These are phyloP conservation scores for Fusarium sp. DNA, from an alignment of 2,329 filamentous ascomycete genomes.

Conservation along the genomic window DNA sequence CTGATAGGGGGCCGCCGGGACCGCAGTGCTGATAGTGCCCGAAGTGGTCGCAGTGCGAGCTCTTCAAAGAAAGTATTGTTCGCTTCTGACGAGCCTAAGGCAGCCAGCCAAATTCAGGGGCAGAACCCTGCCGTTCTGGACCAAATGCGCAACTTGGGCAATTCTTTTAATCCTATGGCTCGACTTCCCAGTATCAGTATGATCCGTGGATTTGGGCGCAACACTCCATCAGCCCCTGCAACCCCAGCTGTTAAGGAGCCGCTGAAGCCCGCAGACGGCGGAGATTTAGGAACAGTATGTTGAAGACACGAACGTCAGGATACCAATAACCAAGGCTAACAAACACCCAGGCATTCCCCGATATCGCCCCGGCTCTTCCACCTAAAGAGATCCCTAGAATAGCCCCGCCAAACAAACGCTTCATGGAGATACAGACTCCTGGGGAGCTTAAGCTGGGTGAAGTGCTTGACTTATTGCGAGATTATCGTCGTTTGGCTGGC, in stretches of 20 bases:
- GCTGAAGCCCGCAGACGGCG: slow-evolving; percentile 58
- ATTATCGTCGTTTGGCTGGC: slow-evolving; percentile 77
- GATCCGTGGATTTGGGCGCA: slow-evolving; percentile 78
- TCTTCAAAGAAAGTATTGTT: slow-evolving; percentile 68
- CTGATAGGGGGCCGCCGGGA: slow-evolving; percentile 80
- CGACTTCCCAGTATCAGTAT: slow-evolving; percentile 77
- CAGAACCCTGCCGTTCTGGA: slow-evolving; percentile 73
- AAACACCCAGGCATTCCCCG: slow-evolving; percentile 64
- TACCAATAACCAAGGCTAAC: background rate
- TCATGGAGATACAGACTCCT: slow-evolving; percentile 76
- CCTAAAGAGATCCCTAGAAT: slow-evolving; percentile 66
- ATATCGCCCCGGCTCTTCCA: slow-evolving; percentile 64
- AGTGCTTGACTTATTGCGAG: slow-evolving; percentile 74
- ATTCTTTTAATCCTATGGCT: slow-evolving; percentile 82
- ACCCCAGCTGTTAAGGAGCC: slow-evolving; percentile 52
- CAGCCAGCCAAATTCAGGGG: slow-evolving; percentile 22
- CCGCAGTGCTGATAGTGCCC: slow-evolving; percentile 77
- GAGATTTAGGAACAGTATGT: slow-evolving; percentile 66
- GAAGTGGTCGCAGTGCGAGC: slow-evolving; percentile 70
- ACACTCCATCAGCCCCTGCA: slow-evolving; percentile 50
- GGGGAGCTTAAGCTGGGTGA: slow-evolving; percentile 78
- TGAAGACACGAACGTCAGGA: background rate
- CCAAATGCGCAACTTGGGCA: slow-evolving; percentile 83
- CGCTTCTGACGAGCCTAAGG: slow-evolving; percentile 50
- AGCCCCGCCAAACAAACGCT: slow-evolving; percentile 74